These are phyloP conservation scores for Botryosphaeria dothidea DNA, from an alignment of 2,329 filamentous ascomycete genomes.

Conservation along the genomic window DNA sequence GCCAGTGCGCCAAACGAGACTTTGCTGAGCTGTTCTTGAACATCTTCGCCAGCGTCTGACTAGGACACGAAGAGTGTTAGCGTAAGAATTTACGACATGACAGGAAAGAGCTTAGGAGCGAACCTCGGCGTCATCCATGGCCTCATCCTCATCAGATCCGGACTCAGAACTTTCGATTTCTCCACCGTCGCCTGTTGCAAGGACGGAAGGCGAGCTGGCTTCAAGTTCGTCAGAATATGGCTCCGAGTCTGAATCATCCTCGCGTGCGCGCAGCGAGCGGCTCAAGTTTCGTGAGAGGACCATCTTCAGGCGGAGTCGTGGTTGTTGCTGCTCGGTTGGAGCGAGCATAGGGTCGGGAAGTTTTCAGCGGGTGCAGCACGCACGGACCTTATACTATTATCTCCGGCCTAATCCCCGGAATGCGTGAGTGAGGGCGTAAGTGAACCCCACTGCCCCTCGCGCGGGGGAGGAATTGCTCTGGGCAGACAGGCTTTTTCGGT, in stretches of 20 bases:
- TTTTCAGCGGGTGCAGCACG: background rate
- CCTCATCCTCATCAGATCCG: conserved; percentile 34
- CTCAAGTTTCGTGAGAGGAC: conserved; percentile 37
- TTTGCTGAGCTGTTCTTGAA: conserved; percentile 51
- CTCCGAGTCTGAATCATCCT: conserved; percentile 38
- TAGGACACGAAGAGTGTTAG: conserved; percentile 25
- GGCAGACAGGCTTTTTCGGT: no score
- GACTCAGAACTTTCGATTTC: conserved; percentile 34
- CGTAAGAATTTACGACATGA: background rate
- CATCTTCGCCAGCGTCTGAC: conserved; percentile 42
- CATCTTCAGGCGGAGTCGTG: conserved; percentile 24
- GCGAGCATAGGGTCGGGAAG: background rate
- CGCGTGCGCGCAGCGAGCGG: conserved; percentile 35
- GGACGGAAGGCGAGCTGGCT: conserved; percentile 40
- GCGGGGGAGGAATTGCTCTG: no score
- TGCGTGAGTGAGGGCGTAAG: no score
- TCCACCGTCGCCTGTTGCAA: conserved; percentile 38
- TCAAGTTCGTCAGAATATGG: conserved; percentile 43
- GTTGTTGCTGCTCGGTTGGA: background rate
- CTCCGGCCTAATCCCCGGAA: background rate
- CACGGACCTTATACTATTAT: background rate
- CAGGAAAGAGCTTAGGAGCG: background rate
- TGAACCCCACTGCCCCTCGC: no score
- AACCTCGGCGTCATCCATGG: conserved; percentile 30
- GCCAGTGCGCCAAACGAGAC: conserved; percentile 91